Evolutionary conservation across 306 rosid genomes (phyloP), one percentile per base, ranked within the genome.

Genomic region (Hippophae rhamnoides): DNA sequence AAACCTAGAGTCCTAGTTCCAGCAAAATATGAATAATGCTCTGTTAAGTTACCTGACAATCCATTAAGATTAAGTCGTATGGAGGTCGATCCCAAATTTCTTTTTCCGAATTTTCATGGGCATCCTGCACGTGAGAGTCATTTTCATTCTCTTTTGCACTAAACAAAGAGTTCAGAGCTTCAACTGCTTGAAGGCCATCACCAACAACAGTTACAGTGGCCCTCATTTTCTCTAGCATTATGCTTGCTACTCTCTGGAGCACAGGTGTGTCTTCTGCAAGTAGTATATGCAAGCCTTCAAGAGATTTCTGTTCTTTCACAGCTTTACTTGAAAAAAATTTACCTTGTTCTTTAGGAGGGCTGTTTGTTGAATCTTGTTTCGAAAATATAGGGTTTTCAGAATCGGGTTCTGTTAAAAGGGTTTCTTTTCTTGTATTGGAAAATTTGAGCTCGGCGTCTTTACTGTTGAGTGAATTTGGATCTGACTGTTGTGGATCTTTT

Each of bases 221-320:
- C 73, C 99, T 97, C 95, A 93, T 86, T 75, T 88, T 93, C 64
- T 93, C 97, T 12, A 93, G 95, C 99, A 93, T 93, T 76, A 86
- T 93, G 52, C 85, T 88, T 50, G 99, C 95, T 31, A 93, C 99
- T 78, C 90, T 86, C 68, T 93, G 99, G 51, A 93, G 83, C 13
- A 88, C 90, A 3, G 99, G 99, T 13, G 86, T 93, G 66, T 93
- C 99, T 84, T 93, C 99, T 41, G 95, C 99, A 41, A 93, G 89
- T 67, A 93, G 67, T 69, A 93, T 88, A 64, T 79, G 81, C 18
- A 93, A 47, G 44, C 99, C 99, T 59, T 88, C 85, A 7, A 93
- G 99, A 61, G 84, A 84, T 68, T 81, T 85, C 54, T 82, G 69
- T 45, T 71, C 83, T 57, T 70, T 77, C 23, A 41, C 58, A 38